Conservation (phyloP, 2,329 filamentous ascomycete genomes). For the Hypomyces perniciosus region DNA sequence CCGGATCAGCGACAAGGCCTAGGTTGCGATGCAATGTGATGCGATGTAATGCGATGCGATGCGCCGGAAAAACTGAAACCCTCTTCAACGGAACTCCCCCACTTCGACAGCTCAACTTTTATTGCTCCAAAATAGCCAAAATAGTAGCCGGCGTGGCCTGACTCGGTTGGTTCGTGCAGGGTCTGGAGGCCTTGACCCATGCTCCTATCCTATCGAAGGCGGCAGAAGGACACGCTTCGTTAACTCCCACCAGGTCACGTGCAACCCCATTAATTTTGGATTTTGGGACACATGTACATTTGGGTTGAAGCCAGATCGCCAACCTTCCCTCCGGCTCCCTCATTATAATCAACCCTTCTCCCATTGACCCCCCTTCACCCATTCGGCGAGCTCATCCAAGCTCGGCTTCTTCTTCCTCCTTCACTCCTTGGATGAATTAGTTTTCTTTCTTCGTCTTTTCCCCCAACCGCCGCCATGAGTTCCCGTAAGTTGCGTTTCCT, state of each 20-base stretch:
- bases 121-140: not conserved
- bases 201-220: not conserved
- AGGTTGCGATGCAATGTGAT: not conserved
- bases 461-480: slow-evolving; percentile 44
- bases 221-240: slow-evolving; percentile 11
- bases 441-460: slow-evolving; percentile 32
- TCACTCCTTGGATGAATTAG: slow-evolving; percentile 35
- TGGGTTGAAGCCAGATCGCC: slow-evolving; percentile 41
- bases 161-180: slow-evolving; percentile 7
- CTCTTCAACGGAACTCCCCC: not conserved
- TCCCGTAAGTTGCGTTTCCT: slow-evolving; percentile 41
- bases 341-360: slow-evolving; percentile 21
- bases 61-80: not conserved
- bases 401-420: slow-evolving; percentile 30
- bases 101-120: not conserved
- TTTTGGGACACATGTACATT: slow-evolving; percentile 39
- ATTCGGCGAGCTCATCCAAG: slow-evolving; percentile 32
- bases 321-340: slow-evolving; percentile 31
- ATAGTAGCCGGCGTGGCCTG: slow-evolving; percentile 3
- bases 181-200: not conserved
- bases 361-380: slow-evolving; percentile 21
- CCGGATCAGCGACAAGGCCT: not conserved
- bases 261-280: slow-evolving; percentile 29
- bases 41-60: not conserved
- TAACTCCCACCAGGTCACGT: slow-evolving; percentile 25